Conservation (phyloP, 1,284 basidiomycete genomes). For the Nidula niveotomentosa region DNA sequence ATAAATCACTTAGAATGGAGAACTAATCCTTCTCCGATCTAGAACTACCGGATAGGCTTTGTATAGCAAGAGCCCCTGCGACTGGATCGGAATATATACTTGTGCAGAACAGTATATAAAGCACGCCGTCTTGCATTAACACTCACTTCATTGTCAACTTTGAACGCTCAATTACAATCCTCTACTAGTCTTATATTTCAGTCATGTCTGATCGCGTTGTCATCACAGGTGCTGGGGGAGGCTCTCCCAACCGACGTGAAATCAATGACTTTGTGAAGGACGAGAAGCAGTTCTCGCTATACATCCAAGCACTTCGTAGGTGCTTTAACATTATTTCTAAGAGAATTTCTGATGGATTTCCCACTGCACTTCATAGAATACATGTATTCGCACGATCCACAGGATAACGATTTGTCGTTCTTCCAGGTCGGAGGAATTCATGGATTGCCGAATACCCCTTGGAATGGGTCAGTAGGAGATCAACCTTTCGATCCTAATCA, state of each 20-base stretch:
- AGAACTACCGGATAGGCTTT: no score
- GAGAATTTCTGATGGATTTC: not conserved
- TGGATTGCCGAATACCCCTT: slow-evolving; percentile 41
- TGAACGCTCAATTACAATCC: no score
- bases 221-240: slow-evolving; percentile 32
- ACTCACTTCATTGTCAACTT: no score
- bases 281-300: slow-evolving; percentile 43
- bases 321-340: not conserved
- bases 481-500: slow-evolving; percentile 9
- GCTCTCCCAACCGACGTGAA: slow-evolving; percentile 35
- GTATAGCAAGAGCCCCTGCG: no score
- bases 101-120: no score
- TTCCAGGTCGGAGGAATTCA: slow-evolving; percentile 51
- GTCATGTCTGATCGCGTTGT: slow-evolving; percentile 6
- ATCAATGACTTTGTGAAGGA: slow-evolving; percentile 44
- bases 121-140: no score
- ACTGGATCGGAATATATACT: no score
- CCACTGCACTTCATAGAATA: slow-evolving; percentile 17
- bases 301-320: slow-evolving; percentile 43
- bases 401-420: slow-evolving; percentile 34
- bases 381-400: slow-evolving; percentile 27
- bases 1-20: no score
- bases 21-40: no score
- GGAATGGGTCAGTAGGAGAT: slow-evolving; percentile 34
- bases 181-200: no score